Percentiles rank a stretch among this genome's conserved stretches.
Conservation (phyloP, 192 early-diverging fungal genomes). For the Fimicolochytrium jonesii region DNA sequence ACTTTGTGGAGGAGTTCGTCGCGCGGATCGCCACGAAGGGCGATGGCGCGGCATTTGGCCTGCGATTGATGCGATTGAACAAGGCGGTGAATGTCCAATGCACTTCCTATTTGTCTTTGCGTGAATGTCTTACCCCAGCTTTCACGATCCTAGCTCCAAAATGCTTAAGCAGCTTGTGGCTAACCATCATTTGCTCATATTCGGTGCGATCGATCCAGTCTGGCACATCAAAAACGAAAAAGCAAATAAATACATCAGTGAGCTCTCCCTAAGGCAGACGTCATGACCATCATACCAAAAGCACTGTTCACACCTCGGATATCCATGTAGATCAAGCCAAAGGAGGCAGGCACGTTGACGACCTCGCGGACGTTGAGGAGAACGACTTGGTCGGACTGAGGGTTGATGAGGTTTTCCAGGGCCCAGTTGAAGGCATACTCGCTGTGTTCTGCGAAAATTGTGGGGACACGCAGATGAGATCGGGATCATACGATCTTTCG, state of each 20-base stretch:
- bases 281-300: no score
- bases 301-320: conserved; percentile 10
- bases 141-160: conserved; percentile 20
- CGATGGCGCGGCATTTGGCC: conserved; percentile 34
- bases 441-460: conserved; percentile 10
- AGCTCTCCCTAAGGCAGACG: no score
- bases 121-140: conserved; percentile 18
- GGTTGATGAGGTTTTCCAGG: conserved; percentile 27
- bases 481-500: no score
- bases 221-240: no score
- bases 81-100: background rate
- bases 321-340: conserved; percentile 21
- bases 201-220: conserved; percentile 22
- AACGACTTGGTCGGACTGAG: conserved; percentile 33
- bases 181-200: conserved; percentile 5
- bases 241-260: no score
- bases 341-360: conserved; percentile 22
- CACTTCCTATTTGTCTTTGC: background rate
- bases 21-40: conserved; percentile 43
- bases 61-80: background rate
- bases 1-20: conserved; percentile 36
- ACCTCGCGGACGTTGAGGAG: conserved; percentile 34
- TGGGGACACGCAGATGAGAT: no score
- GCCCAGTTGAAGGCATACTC: conserved; percentile 33
- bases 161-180: conserved; percentile 14